Conservation (phyloP, 768 basidiomycete genomes). For the Trametes cinnabarina region DNA sequence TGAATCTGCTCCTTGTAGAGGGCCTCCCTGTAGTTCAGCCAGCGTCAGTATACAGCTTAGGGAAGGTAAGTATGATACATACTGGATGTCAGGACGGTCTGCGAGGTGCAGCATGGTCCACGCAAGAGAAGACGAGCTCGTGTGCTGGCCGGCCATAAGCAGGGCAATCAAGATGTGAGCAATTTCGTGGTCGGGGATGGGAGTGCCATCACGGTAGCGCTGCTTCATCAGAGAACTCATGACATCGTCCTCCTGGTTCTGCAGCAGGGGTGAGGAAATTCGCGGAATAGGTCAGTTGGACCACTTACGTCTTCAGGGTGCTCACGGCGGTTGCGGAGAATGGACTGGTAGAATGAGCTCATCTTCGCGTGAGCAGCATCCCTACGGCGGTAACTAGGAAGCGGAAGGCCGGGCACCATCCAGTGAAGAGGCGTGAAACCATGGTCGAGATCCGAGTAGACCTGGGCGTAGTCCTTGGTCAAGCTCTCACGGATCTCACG, state of each 20-base stretch:
- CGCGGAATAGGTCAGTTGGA: background rate
- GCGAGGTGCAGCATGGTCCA: conserved; percentile 92
- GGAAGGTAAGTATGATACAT: conserved; percentile 31
- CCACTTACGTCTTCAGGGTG: conserved; percentile 43
- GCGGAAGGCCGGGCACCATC: conserved; percentile 89
- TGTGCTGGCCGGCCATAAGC: conserved; percentile 99
- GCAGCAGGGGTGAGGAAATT: conserved; percentile 3
- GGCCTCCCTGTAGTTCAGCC: conserved; percentile 51
- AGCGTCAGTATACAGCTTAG: conserved; percentile 1
- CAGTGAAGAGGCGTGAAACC: conserved; percentile 97
- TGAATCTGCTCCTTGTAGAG: conserved; percentile 90
- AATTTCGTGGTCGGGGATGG: conserved; percentile 84
- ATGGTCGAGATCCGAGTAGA: conserved; percentile 88
- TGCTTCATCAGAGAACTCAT: conserved; percentile 83
- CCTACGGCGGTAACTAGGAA: conserved; percentile 85
- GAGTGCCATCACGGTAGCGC: conserved; percentile 76
- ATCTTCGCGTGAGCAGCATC: conserved; percentile 91
- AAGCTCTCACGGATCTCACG: conserved; percentile 77
- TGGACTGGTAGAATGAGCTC: conserved; percentile 88
- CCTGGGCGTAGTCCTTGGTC: conserved; percentile 80
- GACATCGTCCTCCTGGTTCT: conserved; percentile 84
- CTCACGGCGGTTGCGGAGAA: conserved; percentile 71
- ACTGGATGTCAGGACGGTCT: conserved; percentile 70
- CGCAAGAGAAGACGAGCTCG: conserved; percentile 86
- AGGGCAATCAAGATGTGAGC: conserved; percentile 99